Evolutionary conservation across 306 rosid species (phyloP).

Genomic region (Dryas octopetala): DNA sequence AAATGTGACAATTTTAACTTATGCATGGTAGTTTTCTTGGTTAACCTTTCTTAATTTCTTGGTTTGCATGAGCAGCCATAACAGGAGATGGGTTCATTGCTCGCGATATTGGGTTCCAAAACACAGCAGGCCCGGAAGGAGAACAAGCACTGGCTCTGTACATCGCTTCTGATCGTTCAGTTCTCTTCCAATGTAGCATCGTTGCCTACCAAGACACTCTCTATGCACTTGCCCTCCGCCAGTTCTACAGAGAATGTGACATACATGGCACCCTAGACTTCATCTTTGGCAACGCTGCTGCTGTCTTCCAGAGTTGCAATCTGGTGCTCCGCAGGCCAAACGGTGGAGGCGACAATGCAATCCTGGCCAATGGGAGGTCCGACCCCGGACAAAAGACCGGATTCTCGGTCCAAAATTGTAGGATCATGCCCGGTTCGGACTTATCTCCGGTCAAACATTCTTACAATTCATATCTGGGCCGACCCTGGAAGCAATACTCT

Average conservation of each 20-base stretch:
- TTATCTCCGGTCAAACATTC: constrained; percentile 31
- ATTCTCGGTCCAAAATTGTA: constrained; percentile 47
- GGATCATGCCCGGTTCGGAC: constrained; percentile 27
- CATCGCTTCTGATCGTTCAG: constrained; percentile 47
- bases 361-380: constrained; percentile 45
- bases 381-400: constrained; percentile 54
- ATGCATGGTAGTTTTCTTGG: no score
- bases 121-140: constrained; percentile 44
- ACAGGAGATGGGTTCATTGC: constrained; percentile 49
- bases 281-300: constrained; percentile 54
- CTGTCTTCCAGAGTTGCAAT: constrained; percentile 47
- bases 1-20: no score
- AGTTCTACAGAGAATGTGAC: constrained; percentile 55
- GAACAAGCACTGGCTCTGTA: constrained; percentile 45
- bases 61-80: constrained; percentile 31
- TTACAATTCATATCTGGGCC: constrained; percentile 32
- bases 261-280: constrained; percentile 54
- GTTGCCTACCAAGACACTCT: constrained; percentile 54
- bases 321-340: constrained; percentile 30
- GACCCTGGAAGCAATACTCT: constrained; percentile 55
- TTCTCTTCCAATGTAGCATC: constrained; percentile 42
- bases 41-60: neutral
- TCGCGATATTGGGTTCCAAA: constrained; percentile 49
- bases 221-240: constrained; percentile 47
- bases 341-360: constrained; percentile 20